Percentiles rank a stretch among this genome's conserved stretches.
Evolutionary conservation across 1,284 basidiomycete species (phyloP).

Genomic region (Boletus mariae): DNA sequence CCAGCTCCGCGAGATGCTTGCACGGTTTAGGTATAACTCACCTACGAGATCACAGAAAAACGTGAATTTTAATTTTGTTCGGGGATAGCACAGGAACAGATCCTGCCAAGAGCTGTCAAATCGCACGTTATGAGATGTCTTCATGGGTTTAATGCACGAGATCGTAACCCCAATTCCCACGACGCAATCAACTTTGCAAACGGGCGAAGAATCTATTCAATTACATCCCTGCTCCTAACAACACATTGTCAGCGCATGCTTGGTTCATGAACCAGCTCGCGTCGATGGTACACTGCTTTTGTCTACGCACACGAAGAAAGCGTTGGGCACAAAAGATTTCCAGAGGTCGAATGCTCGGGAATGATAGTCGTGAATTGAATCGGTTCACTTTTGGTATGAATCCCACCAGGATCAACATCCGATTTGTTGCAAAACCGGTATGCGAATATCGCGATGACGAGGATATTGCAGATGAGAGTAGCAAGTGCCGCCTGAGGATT

Average conservation of each 20-base stretch:
- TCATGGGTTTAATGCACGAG: neutral
- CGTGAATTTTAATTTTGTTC: neutral
- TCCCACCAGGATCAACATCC: slow-evolving; percentile 4
- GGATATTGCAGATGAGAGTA: slow-evolving; percentile 21
- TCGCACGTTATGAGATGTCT: neutral
- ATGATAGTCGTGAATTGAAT: slow-evolving; percentile 11
- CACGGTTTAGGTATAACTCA: neutral
- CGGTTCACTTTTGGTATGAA: neutral
- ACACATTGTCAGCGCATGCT: neutral
- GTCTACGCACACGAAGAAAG: neutral
- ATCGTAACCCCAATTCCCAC: neutral
- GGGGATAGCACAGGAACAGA: neutral
- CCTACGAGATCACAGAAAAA: neutral
- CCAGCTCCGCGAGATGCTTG: neutral
- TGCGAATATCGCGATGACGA: slow-evolving; percentile 15
- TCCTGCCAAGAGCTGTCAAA: neutral
- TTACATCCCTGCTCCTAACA: neutral
- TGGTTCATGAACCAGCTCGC: neutral
- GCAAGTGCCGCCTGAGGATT: slow-evolving; percentile 15
- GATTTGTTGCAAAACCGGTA: slow-evolving; percentile 9
- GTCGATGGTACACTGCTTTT: neutral
- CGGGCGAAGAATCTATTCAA: neutral
- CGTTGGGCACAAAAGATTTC: neutral
- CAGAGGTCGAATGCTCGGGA: neutral
- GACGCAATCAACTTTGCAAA: neutral